Base-by-base conservation (phyloP, 495 filamentous ascomycete species). In the Glarea lozoyensis region DNA sequence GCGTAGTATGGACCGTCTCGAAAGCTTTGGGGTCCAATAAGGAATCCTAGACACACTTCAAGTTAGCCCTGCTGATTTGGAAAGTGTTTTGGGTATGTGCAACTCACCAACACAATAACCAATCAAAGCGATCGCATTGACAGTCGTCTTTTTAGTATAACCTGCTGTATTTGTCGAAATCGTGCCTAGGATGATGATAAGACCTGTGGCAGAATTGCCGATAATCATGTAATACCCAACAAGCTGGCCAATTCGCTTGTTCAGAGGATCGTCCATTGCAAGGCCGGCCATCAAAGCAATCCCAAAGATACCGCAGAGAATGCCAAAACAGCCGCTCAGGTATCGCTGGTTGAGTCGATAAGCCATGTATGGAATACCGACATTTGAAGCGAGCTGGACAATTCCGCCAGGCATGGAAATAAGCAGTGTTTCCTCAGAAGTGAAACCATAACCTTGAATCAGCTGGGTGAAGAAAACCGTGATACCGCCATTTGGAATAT, bases 111-210 rank as follows among this genome's bases (percentile, higher is more conserved):
- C 18, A 44, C 10, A 44, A 17, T 44, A 44, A 22, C 31, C 9
- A 7, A 39, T 20, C 4, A 39, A 13, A 12, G 20, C 4, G 7
- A 44, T 40, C 5, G 31, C 42, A 11, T 24, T 16, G 4, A 25
- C 24, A 9, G 32, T 44, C 5, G 19, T 24, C 32, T 44, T 44
- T 25, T 44, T 44, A 6, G 42, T 44, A 39, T 44, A 21, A 4
- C 42, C 42, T 5, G 37, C 42, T n/a, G 19, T 38, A 25, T 44
- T 48, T 40, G 38, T 71, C 35, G 75, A 39, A 17, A 36, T 36
- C 16, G 33, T 36, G 33, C 33, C 33, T 17, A 36, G 33, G 10
- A 11, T 17, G 9, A 36, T 6, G 16, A 36, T 36, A 6, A 36
- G 16, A 16, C 7, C 16, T 6, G 33, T 36, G 7, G 33, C 10